Base-by-base conservation (phyloP, 805 yeast genomes). In the Debaryomyces castellii region DNA sequence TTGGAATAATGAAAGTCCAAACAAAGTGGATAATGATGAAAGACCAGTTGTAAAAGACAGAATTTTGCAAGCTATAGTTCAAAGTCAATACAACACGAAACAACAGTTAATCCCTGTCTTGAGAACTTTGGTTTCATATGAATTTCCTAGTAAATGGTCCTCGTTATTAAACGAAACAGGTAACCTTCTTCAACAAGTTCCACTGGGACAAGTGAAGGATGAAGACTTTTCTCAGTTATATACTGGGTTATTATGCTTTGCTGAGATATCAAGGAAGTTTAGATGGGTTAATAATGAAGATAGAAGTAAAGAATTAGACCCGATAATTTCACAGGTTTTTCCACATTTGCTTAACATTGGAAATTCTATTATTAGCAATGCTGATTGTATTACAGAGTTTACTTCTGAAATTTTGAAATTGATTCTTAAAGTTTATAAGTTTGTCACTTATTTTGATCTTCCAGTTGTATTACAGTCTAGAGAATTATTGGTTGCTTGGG, bases 351-450 rank as follows among this genome's bases (percentile, higher is more conserved):
- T 89, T 37, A 69, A 69, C 25, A 81, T 89, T 44, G 96, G 90
- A 3, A 80, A 81, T 44, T 70, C 79, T 2, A 51, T 71, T 74
- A 22, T 69, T 77, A 24, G 53, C 2, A 40, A 48, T 25, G 27
- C 43, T n/a, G 47, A 47, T 38, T 40, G 53, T 40, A 52, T 66
- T 39, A 57, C 63, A 24, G 77, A 72, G 44, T 50, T 63, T 22
- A 50, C 63, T 7, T 91, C 89, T 16, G 96, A 89, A 51, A 83
- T 91, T 73, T 68, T 89, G 38, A 86, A 86, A 53, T 71, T 85
- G 51, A 74, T 88, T 17, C 66, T 91, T 45, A 92, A 92, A 59
- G 74, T 80, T 47, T 88, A 82, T 73, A 91, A 91, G 62, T 87
- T 84, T 60, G 83, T 83, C 35, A 83, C 92, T 3, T 82, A 77